Evolutionary conservation across 1,284 basidiomycete genomes (phyloP).

Genomic region (Irpex rosettiformis): DNA sequence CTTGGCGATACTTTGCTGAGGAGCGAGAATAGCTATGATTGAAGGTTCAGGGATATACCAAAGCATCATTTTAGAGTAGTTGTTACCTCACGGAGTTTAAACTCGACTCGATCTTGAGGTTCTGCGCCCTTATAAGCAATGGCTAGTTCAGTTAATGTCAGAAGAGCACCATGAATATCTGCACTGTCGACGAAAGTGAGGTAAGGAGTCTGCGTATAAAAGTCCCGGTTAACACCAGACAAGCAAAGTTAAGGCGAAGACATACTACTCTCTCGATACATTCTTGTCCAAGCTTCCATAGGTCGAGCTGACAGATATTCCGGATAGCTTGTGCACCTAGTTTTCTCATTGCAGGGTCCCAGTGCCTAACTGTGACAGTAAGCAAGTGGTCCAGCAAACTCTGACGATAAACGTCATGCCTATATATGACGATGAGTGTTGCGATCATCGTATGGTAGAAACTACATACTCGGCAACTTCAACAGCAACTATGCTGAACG

Average conservation of each 20-base stretch:
- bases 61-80: background rate
- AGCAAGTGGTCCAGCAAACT: slow-evolving; percentile 76
- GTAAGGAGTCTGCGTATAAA: slow-evolving; percentile 44
- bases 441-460: slow-evolving; percentile 5
- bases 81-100: slow-evolving; percentile 38
- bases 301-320: slow-evolving; percentile 62
- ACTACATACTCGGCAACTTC: slow-evolving; percentile 76
- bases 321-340: slow-evolving; percentile 79
- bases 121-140: slow-evolving; percentile 39
- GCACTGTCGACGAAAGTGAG: slow-evolving; percentile 65
- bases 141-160: slow-evolving; percentile 72
- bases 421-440: slow-evolving; percentile 24
- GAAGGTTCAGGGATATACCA: slow-evolving; percentile 1
- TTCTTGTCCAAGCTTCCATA: slow-evolving; percentile 47
- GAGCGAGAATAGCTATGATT: slow-evolving; percentile 53
- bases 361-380: slow-evolving; percentile 78
- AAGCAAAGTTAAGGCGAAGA: slow-evolving; percentile 5
- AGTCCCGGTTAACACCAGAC: slow-evolving; percentile 7
- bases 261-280: slow-evolving; percentile 51
- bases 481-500: slow-evolving; percentile 82
- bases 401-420: slow-evolving; percentile 68
- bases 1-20: slow-evolving; percentile 52
- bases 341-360: slow-evolving; percentile 82
- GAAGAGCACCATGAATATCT: slow-evolving; percentile 82
- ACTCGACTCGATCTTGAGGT: slow-evolving; percentile 23